phyloP scores from a whole-genome alignment of 495 filamentous ascomycete species.

The Trichoderma gamsii region DNA sequence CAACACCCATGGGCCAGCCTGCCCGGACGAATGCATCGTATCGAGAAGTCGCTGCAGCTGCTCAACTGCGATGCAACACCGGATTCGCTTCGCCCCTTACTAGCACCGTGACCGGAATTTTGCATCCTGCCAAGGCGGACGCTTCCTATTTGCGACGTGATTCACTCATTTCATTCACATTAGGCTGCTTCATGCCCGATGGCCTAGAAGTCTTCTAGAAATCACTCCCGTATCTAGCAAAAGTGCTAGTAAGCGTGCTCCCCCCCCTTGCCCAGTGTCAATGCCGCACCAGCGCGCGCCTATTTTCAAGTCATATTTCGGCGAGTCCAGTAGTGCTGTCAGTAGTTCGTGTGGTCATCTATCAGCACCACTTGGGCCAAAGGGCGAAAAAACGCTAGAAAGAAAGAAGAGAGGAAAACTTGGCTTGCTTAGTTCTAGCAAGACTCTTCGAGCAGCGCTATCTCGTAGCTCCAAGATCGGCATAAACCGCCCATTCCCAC shows the following conservation, averaged over 20 bases:
- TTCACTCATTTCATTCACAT: constrained; percentile 9
- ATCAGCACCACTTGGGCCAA: background rate
- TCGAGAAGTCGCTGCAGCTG: constrained; percentile 6
- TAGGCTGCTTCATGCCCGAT: background rate
- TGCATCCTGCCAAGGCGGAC: background rate
- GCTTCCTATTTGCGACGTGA: background rate
- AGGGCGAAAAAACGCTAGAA: background rate
- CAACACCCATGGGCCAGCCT: background rate
- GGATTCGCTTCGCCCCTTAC: background rate
- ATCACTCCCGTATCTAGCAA: background rate
- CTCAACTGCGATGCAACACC: background rate
- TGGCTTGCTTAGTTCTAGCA: background rate
- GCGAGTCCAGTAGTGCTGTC: background rate
- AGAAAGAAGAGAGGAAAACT: background rate
- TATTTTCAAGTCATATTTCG: background rate
- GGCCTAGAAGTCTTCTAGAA: constrained; percentile 11
- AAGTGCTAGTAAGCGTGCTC: background rate
- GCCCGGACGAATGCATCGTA: background rate
- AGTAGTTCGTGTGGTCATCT: background rate
- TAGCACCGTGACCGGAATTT: background rate
- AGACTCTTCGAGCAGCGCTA: background rate
- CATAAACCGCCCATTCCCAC: background rate
- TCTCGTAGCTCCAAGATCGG: constrained; percentile 1
- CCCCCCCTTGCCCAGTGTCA: background rate
- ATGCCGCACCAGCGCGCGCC: background rate